Base-by-base conservation (phyloP, 2,329 filamentous ascomycete species). In the Dichotomopilus funicola region DNA sequence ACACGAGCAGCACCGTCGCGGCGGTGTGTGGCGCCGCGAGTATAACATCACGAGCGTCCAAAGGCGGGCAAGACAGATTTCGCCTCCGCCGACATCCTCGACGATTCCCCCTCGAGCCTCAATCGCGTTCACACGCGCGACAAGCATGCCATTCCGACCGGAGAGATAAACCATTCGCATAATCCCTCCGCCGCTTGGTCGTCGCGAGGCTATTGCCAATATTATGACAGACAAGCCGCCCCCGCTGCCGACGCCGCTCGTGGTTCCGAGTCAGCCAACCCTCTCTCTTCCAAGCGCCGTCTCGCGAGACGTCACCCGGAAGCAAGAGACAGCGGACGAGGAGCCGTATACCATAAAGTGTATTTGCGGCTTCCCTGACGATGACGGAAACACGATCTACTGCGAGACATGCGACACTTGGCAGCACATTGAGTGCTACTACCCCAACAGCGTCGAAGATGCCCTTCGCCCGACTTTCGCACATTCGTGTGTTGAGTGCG, bases 391-490 rank as follows among this genome's bases (percentile, higher is more conserved):
- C 72, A 99, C 94, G 58, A 95, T 99, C 60, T 90, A 91, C 72
- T 99, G 94, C 78, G 94, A 97, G 70, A 83, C 80, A 57, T 99
- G 94, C 78, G 89, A 96, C 70, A 94, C 91, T 49, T 99, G 94
- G 94, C 94, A 99, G 73, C 94, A 99, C 73, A 95, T 96, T 66
- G 86, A 91, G 69, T 99, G 94, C 74, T 97, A 95, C 74, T 97
- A 97, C 70, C 82, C 82, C 27, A 71, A 82, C 61, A 88, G 89
- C 64, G 81, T 83, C 68, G 80, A 85, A 70, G 78, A 88, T 77
- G 79, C 88, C 74, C 73, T 91, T 70, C 72, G 86, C 76, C 78
- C 82, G 57, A 79, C 83, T 65, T 88, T 86, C 66, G 78, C 88
- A 55, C 92, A 99, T 75, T 89, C 86, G 54, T 99, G 94, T 74